These are phyloP conservation scores for Dryas alaskensis DNA, from an alignment of 306 rosid genomes.

Conservation along the genomic window DNA sequence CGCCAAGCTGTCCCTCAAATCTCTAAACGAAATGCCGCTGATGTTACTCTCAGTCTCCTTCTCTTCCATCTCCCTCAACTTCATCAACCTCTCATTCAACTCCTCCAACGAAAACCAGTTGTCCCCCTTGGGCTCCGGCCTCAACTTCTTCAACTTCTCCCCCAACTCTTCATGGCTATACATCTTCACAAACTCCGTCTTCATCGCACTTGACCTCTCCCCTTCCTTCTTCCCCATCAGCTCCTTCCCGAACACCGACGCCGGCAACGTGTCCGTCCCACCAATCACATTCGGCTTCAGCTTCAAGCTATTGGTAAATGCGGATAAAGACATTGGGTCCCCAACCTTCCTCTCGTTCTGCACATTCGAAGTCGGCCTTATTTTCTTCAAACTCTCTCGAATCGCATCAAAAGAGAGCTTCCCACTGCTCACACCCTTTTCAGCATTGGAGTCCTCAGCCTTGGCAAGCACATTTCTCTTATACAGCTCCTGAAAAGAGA, in stretches of 20 bases:
- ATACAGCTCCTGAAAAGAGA: constrained; percentile 43
- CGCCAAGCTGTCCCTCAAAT: constrained; percentile 23
- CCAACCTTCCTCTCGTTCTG: constrained; percentile 14
- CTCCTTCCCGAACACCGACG: constrained; percentile 39
- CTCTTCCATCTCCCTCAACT: constrained; percentile 56
- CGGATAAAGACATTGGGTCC: constrained; percentile 9
- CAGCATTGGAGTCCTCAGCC: constrained; percentile 10
- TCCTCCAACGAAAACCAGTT: constrained; percentile 60
- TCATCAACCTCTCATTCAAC: constrained; percentile 61
- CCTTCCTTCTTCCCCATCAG: constrained; percentile 19
- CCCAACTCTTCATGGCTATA: constrained; percentile 48
- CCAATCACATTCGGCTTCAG: constrained; percentile 29
- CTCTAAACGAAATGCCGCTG: background rate
- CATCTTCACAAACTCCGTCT: constrained; percentile 33
- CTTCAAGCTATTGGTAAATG: constrained; percentile 11
- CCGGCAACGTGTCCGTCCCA: constrained; percentile 31
- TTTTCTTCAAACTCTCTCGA: constrained; percentile 31
- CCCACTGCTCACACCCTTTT: background rate
- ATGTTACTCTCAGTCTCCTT: constrained; percentile 7
- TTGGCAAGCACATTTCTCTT: constrained; percentile 15
- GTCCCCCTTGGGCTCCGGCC: constrained; percentile 45
- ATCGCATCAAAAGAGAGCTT: constrained; percentile 2
- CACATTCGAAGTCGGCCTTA: background rate
- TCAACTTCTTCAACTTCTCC: constrained; percentile 52
- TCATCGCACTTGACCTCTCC: constrained; percentile 9